Evolutionary conservation across 73 alveolate species (phyloP).

Genomic region (Tetrahymena borealis): DNA sequence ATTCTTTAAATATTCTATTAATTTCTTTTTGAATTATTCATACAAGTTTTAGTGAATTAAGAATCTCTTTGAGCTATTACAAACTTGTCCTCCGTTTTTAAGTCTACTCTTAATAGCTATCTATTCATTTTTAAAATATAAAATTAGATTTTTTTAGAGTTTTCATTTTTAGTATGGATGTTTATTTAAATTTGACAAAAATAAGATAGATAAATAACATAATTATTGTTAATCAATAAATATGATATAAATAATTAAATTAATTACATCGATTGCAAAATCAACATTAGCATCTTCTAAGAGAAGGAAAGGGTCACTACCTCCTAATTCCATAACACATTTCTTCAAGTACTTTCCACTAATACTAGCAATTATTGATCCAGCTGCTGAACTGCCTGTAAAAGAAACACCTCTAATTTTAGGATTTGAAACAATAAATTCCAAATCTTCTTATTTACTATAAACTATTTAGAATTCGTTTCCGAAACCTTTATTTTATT

Average conservation of each 20-base stretch:
- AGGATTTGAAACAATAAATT: conserved; percentile 53
- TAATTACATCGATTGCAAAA: conserved; percentile 34
- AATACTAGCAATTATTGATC: conserved; percentile 58
- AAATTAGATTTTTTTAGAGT: neutral
- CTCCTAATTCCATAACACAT: conserved; percentile 77
- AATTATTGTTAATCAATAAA: too few relatives aligned
- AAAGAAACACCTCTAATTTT: conserved; percentile 63
- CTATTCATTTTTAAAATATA: neutral
- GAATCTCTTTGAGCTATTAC: conserved; percentile 78
- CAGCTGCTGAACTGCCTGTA: conserved; percentile 73
- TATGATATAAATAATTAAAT: too few relatives aligned
- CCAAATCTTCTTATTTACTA: conserved; percentile 39
- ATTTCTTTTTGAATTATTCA: conserved; percentile 48
- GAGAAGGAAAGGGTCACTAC: conserved; percentile 79
- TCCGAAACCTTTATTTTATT: neutral
- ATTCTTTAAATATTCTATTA: conserved; percentile 31
- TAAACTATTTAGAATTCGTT: conserved; percentile 50
- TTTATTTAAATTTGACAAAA: too few relatives aligned
- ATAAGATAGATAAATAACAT: too few relatives aligned
- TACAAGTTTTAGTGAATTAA: conserved; percentile 48
- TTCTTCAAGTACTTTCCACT: conserved; percentile 66
- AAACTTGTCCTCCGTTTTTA: conserved; percentile 64
- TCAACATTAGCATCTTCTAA: conserved; percentile 62
- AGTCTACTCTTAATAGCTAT: conserved; percentile 58
- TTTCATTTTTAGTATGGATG: neutral